Evolutionary conservation across 495 filamentous ascomycete species (phyloP).

Genomic region (Penicillium bovifimosum): DNA sequence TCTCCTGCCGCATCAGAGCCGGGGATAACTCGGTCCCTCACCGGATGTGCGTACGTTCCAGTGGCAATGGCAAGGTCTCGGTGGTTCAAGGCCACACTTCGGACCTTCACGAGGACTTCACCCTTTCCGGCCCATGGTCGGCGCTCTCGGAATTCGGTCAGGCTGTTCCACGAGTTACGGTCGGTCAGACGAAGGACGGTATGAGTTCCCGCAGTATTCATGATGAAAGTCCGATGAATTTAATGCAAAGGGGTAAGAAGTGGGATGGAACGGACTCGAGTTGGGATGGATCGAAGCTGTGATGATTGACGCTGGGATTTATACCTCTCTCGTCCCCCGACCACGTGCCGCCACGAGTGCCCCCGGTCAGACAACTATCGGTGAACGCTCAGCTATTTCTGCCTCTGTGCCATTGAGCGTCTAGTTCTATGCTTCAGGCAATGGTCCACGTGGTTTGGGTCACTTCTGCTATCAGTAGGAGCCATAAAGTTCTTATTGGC

Average conservation of each 20-base stretch:
- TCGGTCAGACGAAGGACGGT: background rate
- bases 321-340: background rate
- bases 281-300: too few species aligned
- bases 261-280: too few species aligned
- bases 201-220: too few species aligned
- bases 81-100: constrained; percentile 62
- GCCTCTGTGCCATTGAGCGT: too few species aligned
- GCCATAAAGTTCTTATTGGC: too few species aligned
- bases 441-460: too few species aligned
- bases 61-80: constrained; percentile 65
- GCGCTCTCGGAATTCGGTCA: constrained; percentile 1
- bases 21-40: constrained; percentile 53
- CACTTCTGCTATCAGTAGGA: too few species aligned
- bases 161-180: constrained; percentile 1
- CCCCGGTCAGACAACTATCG: background rate
- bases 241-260: too few species aligned
- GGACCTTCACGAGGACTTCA: constrained; percentile 62
- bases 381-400: constrained; percentile 29
- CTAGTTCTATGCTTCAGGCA: too few species aligned
- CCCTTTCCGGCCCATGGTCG: constrained; percentile 32
- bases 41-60: constrained; percentile 56
- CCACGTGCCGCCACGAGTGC: too few species aligned
- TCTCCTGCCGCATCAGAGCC: constrained; percentile 67
- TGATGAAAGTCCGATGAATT: too few species aligned
- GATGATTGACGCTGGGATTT: too few species aligned